Conservation (phyloP, 495 filamentous ascomycete species). For the Penicillium simplicissimum region DNA sequence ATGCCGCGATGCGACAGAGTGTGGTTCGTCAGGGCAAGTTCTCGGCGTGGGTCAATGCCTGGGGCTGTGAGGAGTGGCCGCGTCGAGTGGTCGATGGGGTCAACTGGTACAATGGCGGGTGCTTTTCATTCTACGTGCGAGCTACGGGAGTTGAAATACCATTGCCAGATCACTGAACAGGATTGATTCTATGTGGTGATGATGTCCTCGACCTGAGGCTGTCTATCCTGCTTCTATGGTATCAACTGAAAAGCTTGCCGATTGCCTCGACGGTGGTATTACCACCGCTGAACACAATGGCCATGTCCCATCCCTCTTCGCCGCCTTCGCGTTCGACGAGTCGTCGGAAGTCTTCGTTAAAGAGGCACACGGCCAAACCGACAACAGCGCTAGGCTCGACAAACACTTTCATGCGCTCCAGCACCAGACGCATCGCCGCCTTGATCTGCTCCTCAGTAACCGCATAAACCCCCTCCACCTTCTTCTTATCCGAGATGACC, state of each 20-base stretch:
- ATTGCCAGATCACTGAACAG: conserved; percentile 7
- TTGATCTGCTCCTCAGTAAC: conserved; percentile 85
- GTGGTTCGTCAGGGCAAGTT: conserved; percentile 44
- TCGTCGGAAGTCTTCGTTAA: conserved; percentile 77
- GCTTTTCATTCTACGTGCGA: conserved; percentile 32
- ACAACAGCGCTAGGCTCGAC: conserved; percentile 91
- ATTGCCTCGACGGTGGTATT: conserved; percentile 86
- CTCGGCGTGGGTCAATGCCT: conserved; percentile 47
- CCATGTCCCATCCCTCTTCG: conserved; percentile 80
- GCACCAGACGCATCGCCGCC: conserved; percentile 69
- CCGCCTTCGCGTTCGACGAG: conserved; percentile 70
- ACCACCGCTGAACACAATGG: conserved; percentile 83
- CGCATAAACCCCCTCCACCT: conserved; percentile 72
- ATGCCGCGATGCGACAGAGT: conserved; percentile 48
- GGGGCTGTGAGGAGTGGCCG: conserved; percentile 48
- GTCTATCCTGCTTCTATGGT: conserved; percentile 1
- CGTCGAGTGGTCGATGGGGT: conserved; percentile 35
- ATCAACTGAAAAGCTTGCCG: conserved; percentile 38
- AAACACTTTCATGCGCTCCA: conserved; percentile 90
- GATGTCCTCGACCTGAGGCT: background rate
- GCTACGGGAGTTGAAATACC: conserved; percentile 25
- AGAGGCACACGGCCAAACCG: conserved; percentile 78
- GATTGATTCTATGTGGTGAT: background rate
- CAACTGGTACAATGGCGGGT: conserved; percentile 30
- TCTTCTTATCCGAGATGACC: conserved; percentile 70